Evolutionary conservation across 2,329 filamentous ascomycete species (phyloP), one percentile per base, ranked within the genome.

Genomic region (Aureobasidium sp.): DNA sequence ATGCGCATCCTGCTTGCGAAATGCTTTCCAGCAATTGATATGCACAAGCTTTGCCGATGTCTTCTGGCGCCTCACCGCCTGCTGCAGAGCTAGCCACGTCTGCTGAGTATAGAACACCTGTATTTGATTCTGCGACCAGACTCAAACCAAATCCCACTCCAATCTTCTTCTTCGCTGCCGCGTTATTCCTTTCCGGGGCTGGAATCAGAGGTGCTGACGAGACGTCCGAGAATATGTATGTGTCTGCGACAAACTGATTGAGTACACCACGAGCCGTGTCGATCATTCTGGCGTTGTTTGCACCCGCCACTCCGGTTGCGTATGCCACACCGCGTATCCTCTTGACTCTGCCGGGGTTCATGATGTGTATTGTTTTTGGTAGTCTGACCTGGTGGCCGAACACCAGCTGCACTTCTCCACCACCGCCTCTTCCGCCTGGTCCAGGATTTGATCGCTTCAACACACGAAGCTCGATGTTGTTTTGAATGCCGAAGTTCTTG

Each of bases 201-300:
- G 90, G 76, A 3, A 87, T 73, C 23, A 86, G 70, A 15, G 84
- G 83, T 12, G 86, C 84, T 50, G 80, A 78, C 23, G 83, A 82
- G 12, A 87, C 81, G 68, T 88, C 86, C 12, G 84, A 86, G 74
- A 87, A 96, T 66, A 99, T 87, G 73, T 97, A 94, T 47, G 96
- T 93, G 72, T 99, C 94, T 7, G 88, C 85, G 3, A 90, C 87
- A 62, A 99, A 82, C 5, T 86, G 82, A 73, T 99, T 99, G 51
- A 99, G 80, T 12, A 99, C 82, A 52, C 91, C 91, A 68, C 93
- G 83, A 12, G 92, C 91, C 2, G 88, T 85, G 70, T 96, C 90
- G 70, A 97, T 99, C 89, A 97, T 95, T 66, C 94, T 84, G 65
- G 88, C 90, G 73, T 97, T 99, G 74, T 97, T 97, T 55, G 88